phyloP scores from a whole-genome alignment of 2,329 filamentous ascomycete species.

The Elsinoe batatas region DNA sequence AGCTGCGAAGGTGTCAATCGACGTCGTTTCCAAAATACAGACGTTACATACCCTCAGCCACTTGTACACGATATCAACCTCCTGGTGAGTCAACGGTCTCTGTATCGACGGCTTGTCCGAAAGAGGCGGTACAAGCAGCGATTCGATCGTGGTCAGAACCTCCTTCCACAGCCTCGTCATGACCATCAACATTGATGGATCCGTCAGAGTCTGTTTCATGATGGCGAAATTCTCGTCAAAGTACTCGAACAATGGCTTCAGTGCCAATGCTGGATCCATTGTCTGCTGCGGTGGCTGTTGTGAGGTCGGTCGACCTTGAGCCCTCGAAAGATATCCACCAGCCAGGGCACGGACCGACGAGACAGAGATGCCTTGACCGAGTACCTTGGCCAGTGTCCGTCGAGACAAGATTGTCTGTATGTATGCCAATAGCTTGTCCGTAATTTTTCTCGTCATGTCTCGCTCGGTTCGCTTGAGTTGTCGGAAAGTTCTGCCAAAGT shows the following conservation, averaged over 20 bases:
- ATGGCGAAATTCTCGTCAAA: constrained; percentile 99
- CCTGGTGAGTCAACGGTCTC: constrained; percentile 70
- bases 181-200: constrained; percentile 93
- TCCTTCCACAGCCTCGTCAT: constrained; percentile 99
- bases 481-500: constrained; percentile 94
- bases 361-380: constrained; percentile 62
- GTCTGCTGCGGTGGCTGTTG: constrained; percentile 27
- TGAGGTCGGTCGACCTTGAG: constrained; percentile 34
- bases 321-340: constrained; percentile 52
- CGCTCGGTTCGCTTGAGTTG: constrained; percentile 90
- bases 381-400: constrained; percentile 64
- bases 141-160: constrained; percentile 82
- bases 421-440: constrained; percentile 91
- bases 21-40: not conserved
- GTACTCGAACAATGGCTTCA: constrained; percentile 80
- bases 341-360: constrained; percentile 46
- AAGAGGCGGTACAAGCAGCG: constrained; percentile 79
- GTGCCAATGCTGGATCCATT: constrained; percentile 66
- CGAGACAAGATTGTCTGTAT: constrained; percentile 83
- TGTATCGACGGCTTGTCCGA: constrained; percentile 91
- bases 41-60: constrained; percentile 59
- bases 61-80: constrained; percentile 88
- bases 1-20: constrained; percentile 33
- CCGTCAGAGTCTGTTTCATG: constrained; percentile 93
- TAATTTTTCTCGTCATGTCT: constrained; percentile 97